These are phyloP conservation scores for Achaetomiella virescens DNA, from an alignment of 495 filamentous ascomycete species.

Conservation along the genomic window DNA sequence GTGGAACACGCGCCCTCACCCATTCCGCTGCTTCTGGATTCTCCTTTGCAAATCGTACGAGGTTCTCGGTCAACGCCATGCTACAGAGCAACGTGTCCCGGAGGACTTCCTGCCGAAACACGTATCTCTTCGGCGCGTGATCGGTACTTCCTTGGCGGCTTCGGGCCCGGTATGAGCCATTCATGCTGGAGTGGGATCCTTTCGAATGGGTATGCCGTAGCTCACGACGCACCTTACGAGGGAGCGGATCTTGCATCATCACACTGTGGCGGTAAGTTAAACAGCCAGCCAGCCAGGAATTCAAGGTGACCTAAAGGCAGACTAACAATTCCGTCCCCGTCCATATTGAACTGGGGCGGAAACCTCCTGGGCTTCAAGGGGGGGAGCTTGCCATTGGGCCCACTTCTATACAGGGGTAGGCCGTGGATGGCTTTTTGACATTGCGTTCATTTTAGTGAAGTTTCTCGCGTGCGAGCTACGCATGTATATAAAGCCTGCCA, in stretches of 20 bases:
- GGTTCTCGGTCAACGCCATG: neutral
- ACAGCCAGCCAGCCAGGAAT: neutral
- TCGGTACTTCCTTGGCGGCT: neutral
- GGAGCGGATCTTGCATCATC: neutral
- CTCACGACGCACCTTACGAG: neutral
- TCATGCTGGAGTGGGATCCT: neutral
- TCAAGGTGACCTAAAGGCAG: neutral
- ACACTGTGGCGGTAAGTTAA: neutral
- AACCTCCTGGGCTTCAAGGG: no score
- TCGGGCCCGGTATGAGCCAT: no score
- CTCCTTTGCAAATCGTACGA: conserved; percentile 1
- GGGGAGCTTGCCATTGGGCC: no score
- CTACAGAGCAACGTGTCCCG: neutral
- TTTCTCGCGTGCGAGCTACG: no score
- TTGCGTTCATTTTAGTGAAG: no score
- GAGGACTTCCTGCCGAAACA: neutral
- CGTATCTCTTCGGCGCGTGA: conserved; percentile 3
- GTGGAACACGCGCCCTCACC: neutral
- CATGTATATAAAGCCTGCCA: no score
- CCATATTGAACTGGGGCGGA: no score
- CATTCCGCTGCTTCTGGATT: neutral
- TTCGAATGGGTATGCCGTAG: neutral
- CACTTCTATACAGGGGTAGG: no score
- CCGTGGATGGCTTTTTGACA: no score
- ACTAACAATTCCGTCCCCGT: conserved; percentile 3